Percentiles rank a stretch among this genome's conserved stretches.
Conservation (phyloP, 2,329 filamentous ascomycete species). For the Intubia oerlemansii region DNA sequence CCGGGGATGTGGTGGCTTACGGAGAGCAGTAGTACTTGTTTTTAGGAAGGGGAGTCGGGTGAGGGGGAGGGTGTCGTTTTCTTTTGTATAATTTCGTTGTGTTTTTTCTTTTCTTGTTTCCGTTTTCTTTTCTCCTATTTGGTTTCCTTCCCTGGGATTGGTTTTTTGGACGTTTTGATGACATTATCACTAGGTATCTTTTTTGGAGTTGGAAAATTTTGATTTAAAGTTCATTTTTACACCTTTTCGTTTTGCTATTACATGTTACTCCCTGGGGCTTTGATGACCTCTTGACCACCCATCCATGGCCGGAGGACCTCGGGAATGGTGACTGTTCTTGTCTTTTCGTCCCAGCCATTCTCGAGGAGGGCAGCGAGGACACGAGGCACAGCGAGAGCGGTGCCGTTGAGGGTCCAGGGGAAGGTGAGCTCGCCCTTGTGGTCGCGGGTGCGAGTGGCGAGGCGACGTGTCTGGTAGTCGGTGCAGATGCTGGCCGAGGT, state of each 20-base stretch:
- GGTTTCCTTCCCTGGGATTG: too few relatives aligned
- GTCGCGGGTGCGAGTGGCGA: constrained; percentile 51
- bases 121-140: too few relatives aligned
- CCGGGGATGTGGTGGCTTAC: constrained; percentile 9
- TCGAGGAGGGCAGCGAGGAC: constrained; percentile 79
- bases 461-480: constrained; percentile 74
- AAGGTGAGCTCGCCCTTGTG: constrained; percentile 40
- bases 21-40: constrained; percentile 1
- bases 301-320: constrained; percentile 68
- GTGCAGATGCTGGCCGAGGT: constrained; percentile 81
- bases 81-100: too few relatives aligned
- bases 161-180: not conserved
- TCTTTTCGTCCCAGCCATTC: constrained; percentile 64
- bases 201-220: not conserved
- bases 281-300: constrained; percentile 48
- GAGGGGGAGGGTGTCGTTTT: too few relatives aligned
- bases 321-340: constrained; percentile 49
- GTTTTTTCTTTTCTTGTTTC: not conserved
- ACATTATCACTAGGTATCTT: not conserved
- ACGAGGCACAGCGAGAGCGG: constrained; percentile 74
- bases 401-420: constrained; percentile 85
- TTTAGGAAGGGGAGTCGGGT: too few relatives aligned
- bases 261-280: not conserved
- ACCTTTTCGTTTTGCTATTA: not conserved
- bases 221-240: not conserved